A percentile compares a stretch with the other conserved stretches of the same genome.
phyloP scores from a whole-genome alignment of 306 rosid genomes.

The Hippophae rhamnoides region DNA sequence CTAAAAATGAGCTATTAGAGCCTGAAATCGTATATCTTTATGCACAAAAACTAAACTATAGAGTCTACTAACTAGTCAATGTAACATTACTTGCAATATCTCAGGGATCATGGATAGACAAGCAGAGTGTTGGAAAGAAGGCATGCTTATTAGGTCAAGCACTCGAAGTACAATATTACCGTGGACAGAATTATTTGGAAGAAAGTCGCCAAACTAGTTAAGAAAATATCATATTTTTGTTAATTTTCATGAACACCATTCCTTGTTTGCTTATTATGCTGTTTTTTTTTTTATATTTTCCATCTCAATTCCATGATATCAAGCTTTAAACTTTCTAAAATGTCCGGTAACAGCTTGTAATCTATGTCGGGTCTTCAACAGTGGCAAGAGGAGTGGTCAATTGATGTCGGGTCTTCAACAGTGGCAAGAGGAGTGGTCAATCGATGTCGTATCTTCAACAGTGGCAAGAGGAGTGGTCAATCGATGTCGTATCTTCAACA shows the following conservation, averaged over 20 bases:
- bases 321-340: conserved; percentile 10
- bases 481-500: conserved; percentile 51
- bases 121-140: conserved; percentile 90
- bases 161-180: conserved; percentile 44
- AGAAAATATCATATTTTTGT: too few species aligned
- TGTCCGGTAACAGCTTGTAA: conserved; percentile 34
- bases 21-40: background rate
- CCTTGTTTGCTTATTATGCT: background rate
- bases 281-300: background rate
- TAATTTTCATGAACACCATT: background rate
- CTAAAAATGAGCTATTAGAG: too few species aligned
- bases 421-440: conserved; percentile 71
- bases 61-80: background rate
- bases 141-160: conserved; percentile 83
- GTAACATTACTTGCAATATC: conserved; percentile 7
- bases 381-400: conserved; percentile 77
- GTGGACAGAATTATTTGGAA: conserved; percentile 83
- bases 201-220: conserved; percentile 22
- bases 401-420: conserved; percentile 52
- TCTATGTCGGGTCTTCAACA: conserved; percentile 75
- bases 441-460: conserved; percentile 51
- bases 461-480: conserved; percentile 70
- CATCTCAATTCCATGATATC: background rate
- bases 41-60: background rate
- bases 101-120: conserved; percentile 96